Conservation (phyloP, 805 yeast species). For the Spathaspora arborariae region DNA sequence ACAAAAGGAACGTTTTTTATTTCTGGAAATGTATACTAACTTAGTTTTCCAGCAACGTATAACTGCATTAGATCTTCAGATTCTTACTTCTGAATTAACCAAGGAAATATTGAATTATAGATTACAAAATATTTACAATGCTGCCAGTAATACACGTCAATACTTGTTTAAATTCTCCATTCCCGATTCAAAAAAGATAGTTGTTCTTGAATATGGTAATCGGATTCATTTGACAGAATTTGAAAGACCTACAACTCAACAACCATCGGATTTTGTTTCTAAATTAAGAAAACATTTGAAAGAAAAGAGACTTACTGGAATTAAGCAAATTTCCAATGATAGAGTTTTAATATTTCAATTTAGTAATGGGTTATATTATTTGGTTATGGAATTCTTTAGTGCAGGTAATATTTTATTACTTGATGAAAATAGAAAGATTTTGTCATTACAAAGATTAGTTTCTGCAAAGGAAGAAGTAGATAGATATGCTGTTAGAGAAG, state of each 20-base stretch:
- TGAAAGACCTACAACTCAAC: conserved; percentile 73
- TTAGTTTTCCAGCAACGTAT: conserved; percentile 63
- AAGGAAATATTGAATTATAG: conserved; percentile 58
- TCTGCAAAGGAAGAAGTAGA: conserved; percentile 64
- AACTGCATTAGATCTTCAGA: conserved; percentile 75
- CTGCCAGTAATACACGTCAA: conserved; percentile 66
- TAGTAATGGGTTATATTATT: conserved; percentile 72
- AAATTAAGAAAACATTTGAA: conserved; percentile 85
- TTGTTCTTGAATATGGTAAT: conserved; percentile 85
- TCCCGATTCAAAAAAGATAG: conserved; percentile 74
- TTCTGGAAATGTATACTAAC: neutral
- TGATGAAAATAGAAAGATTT: conserved; percentile 62
- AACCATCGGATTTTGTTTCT: conserved; percentile 82
- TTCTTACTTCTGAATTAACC: conserved; percentile 65
- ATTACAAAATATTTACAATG: conserved; percentile 80
- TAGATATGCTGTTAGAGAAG: conserved; percentile 70
- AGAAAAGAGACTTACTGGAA: conserved; percentile 67
- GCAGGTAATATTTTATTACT: conserved; percentile 87
- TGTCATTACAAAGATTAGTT: conserved; percentile 76
- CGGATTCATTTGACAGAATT: conserved; percentile 75
- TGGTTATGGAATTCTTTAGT: conserved; percentile 89
- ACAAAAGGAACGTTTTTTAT: neutral
- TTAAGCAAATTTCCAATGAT: conserved; percentile 75
- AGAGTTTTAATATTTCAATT: conserved; percentile 82
- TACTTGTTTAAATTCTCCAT: conserved; percentile 75